Base-by-base conservation (phyloP, 2,329 filamentous ascomycete species). In the Neonectria sp. region DNA sequence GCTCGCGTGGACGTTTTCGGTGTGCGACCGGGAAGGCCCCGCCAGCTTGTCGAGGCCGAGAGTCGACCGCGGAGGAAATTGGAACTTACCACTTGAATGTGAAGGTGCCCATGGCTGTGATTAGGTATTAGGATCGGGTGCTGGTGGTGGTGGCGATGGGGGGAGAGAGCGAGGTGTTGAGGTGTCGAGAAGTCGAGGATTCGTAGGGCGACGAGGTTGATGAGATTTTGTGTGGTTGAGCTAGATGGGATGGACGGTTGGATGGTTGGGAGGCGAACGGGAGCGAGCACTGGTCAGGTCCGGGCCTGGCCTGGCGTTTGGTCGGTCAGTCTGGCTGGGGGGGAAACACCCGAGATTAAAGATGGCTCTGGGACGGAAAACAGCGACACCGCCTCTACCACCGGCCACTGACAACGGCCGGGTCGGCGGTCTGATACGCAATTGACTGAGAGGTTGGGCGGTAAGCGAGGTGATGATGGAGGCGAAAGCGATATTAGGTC, bases 71-170 rank as follows among this genome's bases (percentile, higher is more conserved):
- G 68, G 67, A 68, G 70, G 35, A 58, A 61, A 68, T 62, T 68
- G 63, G 43, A 46, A 80, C 90, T 82, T 82, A 93, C 91, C 91
- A 93, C 80, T 87, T 90, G 84, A 93, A 93, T 57, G 89, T 89
- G 79, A 89, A 92, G 83, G 84, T 91, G 76, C 89, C 90, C 89
- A 92, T 91, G 72, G 77, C 83, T 76, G 71, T 65, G 66, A 73
- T 73, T 73, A 60, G 60, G 57, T 65, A 60, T 68, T 65, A 67
- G 61, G 63, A 63, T 65, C 58, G 68, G 55, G 67, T 59, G 43
- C 57, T 40, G 37, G 59, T 62, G 33, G 40, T 63, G 61, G 33
- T 68, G 71, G 45, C 60, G 65, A 57, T 64, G 49, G 59, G 61
- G 31, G 65, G 60, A 52, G 67, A 70, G 63, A 56, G 61, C 64